Evolutionary conservation across 805 yeast species (phyloP).

Genomic region (Candida namnaoensis): DNA sequence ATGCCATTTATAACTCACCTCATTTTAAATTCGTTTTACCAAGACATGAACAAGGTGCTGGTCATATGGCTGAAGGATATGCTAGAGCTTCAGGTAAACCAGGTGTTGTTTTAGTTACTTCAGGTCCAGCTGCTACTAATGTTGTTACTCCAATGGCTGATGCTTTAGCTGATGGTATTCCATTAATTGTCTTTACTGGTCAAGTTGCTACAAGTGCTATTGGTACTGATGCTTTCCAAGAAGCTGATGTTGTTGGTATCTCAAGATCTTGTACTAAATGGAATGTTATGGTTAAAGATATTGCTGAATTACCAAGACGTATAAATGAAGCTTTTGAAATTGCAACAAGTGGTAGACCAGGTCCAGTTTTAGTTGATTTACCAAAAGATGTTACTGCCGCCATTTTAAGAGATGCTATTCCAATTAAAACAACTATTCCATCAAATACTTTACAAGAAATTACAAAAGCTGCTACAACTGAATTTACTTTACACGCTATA

Average conservation of each 20-base stretch:
- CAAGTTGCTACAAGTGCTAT: slow-evolving; percentile 94
- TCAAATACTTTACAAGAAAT: slow-evolving; percentile 57
- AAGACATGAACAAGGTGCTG: slow-evolving; percentile 98
- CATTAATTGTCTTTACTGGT: slow-evolving; percentile 93
- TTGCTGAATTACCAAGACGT: slow-evolving; percentile 89
- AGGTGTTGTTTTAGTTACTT: slow-evolving; percentile 96
- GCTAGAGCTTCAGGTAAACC: slow-evolving; percentile 94
- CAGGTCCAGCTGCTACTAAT: slow-evolving; percentile 99
- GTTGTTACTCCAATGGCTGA: slow-evolving; percentile 98
- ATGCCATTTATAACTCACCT: slow-evolving; percentile 88
- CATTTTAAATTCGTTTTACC: slow-evolving; percentile 89
- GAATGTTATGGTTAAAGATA: slow-evolving; percentile 97
- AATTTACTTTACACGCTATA: slow-evolving; percentile 68
- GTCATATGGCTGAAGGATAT: slow-evolving; percentile 99
- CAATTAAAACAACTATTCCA: slow-evolving; percentile 70
- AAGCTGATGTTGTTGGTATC: slow-evolving; percentile 96
- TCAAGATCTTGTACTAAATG: slow-evolving; percentile 97
- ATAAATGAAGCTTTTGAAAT: slow-evolving; percentile 98
- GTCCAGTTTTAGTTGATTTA: slow-evolving; percentile 94
- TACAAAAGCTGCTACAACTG: slow-evolving; percentile 62
- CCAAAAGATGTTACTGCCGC: slow-evolving; percentile 98
- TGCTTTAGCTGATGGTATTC: slow-evolving; percentile 95
- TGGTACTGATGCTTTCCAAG: slow-evolving; percentile 99
- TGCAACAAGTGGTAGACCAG: slow-evolving; percentile 94
- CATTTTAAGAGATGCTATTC: slow-evolving; percentile 78